Base-by-base conservation (phyloP, 2,329 filamentous ascomycete genomes). In the Aspergillus arachidicola region DNA sequence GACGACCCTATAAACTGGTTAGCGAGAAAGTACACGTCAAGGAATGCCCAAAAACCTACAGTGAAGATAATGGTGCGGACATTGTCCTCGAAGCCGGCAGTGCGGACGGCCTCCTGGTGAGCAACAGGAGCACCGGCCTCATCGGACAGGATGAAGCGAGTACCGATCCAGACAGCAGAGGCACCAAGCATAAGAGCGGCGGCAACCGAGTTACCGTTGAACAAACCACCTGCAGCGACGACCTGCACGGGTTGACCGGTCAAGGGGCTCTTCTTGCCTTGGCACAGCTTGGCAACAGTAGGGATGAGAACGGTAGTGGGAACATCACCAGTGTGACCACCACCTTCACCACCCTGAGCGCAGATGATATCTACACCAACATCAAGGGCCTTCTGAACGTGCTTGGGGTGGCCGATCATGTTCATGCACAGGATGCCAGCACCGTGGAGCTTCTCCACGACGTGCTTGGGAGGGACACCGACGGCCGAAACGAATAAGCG, bases 361-460 rank as follows among this genome's bases (percentile, higher is more conserved):
- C 94, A 98, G 83, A 99, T 98, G 74, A 99, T 91, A 81, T 99
- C 95, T 72, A 89, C 92, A 69, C 94, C 95, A 63, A 94, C 87
- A 57, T 94, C 93, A 66, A 99, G 86, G 81, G 93, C 96, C 86
- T 98, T 99, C 82, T 93, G 87, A 68, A 97, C 94, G 83, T 99
- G 95, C 89, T 99, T 99, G 76, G 95, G 94, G 86, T 99, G 95
- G 70, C 95, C 95, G 78, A 99, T 94, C 95, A 99, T 99, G 89
- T 99, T 99, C 95, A 98, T 98, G 86, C 96, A 97, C 70, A 96
- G 86, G 71, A 99, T 87, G 70, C 94, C 94, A 74, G 88, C 83
- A 76, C 88, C 87, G 87, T 99, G 95, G 54, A 99, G 89, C 77
- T 87, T 91, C 69, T 98, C 93, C 74, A 99, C 93, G 63, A 97